phyloP scores from a whole-genome alignment of 2,329 filamentous ascomycete genomes.

The Huntiella savannae region DNA sequence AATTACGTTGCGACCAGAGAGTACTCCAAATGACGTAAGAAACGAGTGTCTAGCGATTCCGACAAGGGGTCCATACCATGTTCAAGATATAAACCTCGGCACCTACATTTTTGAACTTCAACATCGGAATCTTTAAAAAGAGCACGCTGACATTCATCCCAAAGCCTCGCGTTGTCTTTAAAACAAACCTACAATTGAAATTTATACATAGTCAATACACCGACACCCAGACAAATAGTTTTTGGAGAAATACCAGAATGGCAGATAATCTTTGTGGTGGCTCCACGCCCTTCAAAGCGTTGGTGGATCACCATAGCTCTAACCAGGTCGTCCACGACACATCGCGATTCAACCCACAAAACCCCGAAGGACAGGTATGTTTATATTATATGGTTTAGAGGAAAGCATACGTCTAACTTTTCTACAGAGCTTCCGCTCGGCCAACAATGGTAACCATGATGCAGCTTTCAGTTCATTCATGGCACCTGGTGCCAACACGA shows the following conservation, averaged over 20 bases:
- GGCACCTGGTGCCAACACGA: no score
- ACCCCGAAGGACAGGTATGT: not conserved
- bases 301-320: conserved; percentile 24
- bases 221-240: not conserved
- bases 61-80: no score
- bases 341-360: conserved; percentile 13
- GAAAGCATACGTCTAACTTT: no score
- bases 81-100: not conserved
- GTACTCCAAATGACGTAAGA: no score
- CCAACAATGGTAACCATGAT: no score
- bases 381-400: not conserved
- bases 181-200: not conserved
- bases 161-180: not conserved
- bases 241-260: conserved; percentile 16
- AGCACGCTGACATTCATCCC: not conserved
- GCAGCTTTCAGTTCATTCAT: no score
- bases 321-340: conserved; percentile 22
- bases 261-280: conserved; percentile 25
- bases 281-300: conserved; percentile 24
- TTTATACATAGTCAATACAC: not conserved
- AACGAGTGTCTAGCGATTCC: no score
- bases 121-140: not conserved
- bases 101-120: not conserved
- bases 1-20: no score
- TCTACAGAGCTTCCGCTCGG: no score